Conservation (phyloP, 106 monocot genomes). For the Dioscorea alata region DNA sequence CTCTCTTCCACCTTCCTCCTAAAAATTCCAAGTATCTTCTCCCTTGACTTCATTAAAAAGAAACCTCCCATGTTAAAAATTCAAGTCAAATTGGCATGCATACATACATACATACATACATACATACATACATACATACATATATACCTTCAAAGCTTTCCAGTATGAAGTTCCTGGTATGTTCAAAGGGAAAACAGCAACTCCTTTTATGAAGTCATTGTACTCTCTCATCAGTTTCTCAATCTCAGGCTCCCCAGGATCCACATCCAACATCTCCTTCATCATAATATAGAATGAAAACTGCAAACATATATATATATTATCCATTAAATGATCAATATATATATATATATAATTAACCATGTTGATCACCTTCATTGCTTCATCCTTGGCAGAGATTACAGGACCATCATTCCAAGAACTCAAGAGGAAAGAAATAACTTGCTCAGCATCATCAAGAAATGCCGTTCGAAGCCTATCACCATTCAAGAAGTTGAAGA, state of each 20-base stretch:
- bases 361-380: constrained; percentile 13
- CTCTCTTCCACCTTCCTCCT: background rate
- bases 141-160: constrained; percentile 25
- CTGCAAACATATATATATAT: constrained; percentile 4
- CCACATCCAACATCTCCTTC: constrained; percentile 31
- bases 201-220: constrained; percentile 23
- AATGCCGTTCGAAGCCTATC: constrained; percentile 12
- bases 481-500: constrained; percentile 23
- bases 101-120: constrained; percentile 1
- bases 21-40: background rate
- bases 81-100: background rate
- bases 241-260: constrained; percentile 21
- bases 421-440: constrained; percentile 5
- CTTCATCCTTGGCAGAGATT: constrained; percentile 18
- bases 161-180: constrained; percentile 29
- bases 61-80: background rate
- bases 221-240: constrained; percentile 25
- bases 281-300: constrained; percentile 35
- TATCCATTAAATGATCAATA: background rate
- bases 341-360: background rate
- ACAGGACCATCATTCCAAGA: constrained; percentile 11
- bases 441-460: constrained; percentile 14
- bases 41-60: constrained; percentile 1
- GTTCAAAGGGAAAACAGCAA: constrained; percentile 20
- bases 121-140: background rate